A percentile compares a stretch with the other conserved stretches of the same genome.
These are phyloP conservation scores for Salix exigua DNA, from an alignment of 345 rosid species.

Conservation along the genomic window DNA sequence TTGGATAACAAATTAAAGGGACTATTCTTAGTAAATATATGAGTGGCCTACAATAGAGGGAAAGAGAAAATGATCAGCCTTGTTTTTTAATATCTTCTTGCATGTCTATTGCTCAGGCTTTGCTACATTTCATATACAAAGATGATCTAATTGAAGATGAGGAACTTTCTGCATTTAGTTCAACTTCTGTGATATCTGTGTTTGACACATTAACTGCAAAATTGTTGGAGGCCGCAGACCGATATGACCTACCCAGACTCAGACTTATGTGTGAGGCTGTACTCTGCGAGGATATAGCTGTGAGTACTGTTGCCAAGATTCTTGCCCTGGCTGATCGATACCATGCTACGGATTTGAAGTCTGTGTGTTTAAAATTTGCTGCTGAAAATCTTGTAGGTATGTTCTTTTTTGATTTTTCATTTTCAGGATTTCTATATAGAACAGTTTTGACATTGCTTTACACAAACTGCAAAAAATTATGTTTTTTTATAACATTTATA, in stretches of 20 bases:
- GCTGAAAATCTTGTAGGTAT: constrained; percentile 87
- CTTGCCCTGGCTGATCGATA: constrained; percentile 76
- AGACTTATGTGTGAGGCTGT: constrained; percentile 81
- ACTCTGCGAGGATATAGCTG: constrained; percentile 79
- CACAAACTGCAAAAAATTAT: constrained; percentile 3
- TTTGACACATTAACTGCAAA: constrained; percentile 64
- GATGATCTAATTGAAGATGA: constrained; percentile 69
- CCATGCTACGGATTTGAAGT: constrained; percentile 71
- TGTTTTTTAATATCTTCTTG: constrained; percentile 18
- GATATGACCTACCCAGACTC: constrained; percentile 72
- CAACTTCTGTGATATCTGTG: constrained; percentile 45
- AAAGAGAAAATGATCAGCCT: not conserved
- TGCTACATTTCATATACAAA: constrained; percentile 72
- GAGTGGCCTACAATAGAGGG: not conserved
- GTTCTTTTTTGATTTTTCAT: constrained; percentile 17
- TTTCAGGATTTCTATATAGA: not conserved
- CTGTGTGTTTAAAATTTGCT: constrained; percentile 79
- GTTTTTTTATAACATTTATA: not conserved
- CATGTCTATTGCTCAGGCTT: constrained; percentile 49
- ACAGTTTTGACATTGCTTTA: not conserved
- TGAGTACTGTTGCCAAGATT: constrained; percentile 66
- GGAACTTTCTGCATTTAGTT: constrained; percentile 49
- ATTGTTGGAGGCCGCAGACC: constrained; percentile 82
- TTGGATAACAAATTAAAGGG: no score
- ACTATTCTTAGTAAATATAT: not conserved